Evolutionary conservation across 306 rosid species (phyloP).

Genomic region (Prunus davidiana): DNA sequence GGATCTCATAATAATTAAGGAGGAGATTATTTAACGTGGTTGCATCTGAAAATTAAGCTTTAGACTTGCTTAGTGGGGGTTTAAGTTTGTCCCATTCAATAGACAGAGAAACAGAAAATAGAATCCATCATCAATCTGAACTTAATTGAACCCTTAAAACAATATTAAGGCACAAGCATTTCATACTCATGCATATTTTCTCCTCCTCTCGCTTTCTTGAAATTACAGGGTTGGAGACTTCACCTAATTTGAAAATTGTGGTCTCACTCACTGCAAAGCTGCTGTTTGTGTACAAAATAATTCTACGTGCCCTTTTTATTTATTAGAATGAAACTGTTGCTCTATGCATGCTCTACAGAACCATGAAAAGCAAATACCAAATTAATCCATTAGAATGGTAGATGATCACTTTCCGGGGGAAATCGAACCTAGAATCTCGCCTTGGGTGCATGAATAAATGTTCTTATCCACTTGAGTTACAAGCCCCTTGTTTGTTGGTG

Average conservation of each 20-base stretch:
- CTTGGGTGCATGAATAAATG: no score
- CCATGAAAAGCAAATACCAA: neutral
- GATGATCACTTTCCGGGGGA: neutral
- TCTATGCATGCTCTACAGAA: neutral
- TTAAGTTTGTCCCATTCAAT: neutral
- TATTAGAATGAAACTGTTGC: neutral
- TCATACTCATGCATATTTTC: neutral
- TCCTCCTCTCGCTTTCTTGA: neutral
- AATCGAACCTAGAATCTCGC: no score
- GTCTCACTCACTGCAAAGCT: neutral
- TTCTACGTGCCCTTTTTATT: neutral
- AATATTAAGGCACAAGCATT: no score
- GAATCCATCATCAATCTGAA: neutral
- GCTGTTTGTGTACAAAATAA: neutral
- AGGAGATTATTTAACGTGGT: conserved; percentile 38
- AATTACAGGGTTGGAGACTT: neutral
- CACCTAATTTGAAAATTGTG: conserved; percentile 3
- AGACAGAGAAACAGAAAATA: neutral
- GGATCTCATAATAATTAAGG: conserved; percentile 33
- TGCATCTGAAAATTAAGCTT: neutral
- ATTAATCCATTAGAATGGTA: no score
- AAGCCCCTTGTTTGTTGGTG: neutral
- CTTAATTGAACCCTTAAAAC: neutral
- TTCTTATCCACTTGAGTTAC: no score
- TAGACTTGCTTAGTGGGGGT: conserved; percentile 3